A percentile compares a stretch with the other conserved stretches of the same genome.
These are phyloP conservation scores for Elongisporangium anandrum DNA, from an alignment of 352 stramenopile species.

Conservation along the genomic window DNA sequence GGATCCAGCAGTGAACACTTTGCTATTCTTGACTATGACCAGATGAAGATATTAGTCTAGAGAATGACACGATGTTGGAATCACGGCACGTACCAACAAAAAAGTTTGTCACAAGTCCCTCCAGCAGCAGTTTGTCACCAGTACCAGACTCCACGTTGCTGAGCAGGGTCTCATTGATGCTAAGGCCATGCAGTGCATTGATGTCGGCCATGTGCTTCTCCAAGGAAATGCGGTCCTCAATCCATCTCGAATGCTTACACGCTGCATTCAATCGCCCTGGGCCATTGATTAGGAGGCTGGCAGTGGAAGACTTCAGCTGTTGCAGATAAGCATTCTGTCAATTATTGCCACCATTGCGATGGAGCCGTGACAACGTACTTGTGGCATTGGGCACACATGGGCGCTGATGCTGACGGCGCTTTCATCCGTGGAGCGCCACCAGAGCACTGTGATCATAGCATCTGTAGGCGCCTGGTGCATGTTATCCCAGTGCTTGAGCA, in stretches of 20 bases:
- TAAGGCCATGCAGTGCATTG: conserved; percentile 7
- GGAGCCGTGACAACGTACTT: conserved; percentile 6
- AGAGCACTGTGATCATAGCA: conserved; percentile 64
- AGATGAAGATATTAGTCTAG: conserved; percentile 3
- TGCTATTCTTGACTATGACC: conserved; percentile 30
- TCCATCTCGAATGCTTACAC: conserved; percentile 77
- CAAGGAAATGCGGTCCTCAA: conserved; percentile 42
- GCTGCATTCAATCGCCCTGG: conserved; percentile 27
- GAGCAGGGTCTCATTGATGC: conserved; percentile 62
- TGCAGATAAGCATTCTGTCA: background rate
- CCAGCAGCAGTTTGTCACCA: conserved; percentile 38
- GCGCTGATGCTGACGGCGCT: conserved; percentile 31
- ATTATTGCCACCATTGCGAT: background rate
- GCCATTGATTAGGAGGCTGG: conserved; percentile 51
- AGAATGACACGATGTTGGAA: background rate
- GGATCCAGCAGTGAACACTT: conserved; percentile 41
- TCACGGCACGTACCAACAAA: conserved; percentile 46
- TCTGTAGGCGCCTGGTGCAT: conserved; percentile 12
- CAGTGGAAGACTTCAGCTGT: conserved; percentile 24
- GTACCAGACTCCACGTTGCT: conserved; percentile 10
- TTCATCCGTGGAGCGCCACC: conserved; percentile 19
- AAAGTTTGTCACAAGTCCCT: conserved; percentile 80
- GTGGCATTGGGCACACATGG: conserved; percentile 53
- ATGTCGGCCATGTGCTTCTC: conserved; percentile 29
- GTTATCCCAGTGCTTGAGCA: conserved; percentile 4